Evolutionary conservation across 306 rosid species (phyloP).

Genomic region (Quercus wislizeni): DNA sequence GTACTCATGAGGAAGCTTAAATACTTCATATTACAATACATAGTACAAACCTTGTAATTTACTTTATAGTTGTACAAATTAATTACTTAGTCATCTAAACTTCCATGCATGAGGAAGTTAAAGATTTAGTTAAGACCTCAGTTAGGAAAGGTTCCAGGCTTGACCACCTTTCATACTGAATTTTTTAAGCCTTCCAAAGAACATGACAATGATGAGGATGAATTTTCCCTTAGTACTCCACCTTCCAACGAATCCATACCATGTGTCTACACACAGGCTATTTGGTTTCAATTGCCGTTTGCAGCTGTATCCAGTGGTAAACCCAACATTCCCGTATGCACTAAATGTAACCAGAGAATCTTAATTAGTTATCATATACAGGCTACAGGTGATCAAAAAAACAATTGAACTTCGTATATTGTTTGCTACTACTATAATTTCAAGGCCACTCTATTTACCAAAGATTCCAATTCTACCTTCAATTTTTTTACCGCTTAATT

Average conservation of each 20-base stretch:
- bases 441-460: no score
- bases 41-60: no score
- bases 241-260: constrained; percentile 53
- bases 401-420: no score
- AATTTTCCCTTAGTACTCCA: constrained; percentile 57
- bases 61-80: no score
- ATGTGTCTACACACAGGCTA: constrained; percentile 40
- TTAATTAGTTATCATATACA: not conserved
- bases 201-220: constrained; percentile 56
- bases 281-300: constrained; percentile 29
- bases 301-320: constrained; percentile 67
- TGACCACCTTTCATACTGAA: constrained; percentile 43
- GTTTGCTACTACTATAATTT: no score
- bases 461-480: no score
- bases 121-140: not conserved
- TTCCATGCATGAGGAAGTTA: no score
- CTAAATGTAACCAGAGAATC: constrained; percentile 28
- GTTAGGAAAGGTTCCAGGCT: constrained; percentile 43
- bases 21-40: no score
- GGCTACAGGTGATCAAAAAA: no score
- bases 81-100: no score
- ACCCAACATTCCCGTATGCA: constrained; percentile 82
- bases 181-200: constrained; percentile 71
- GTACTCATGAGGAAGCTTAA: no score
- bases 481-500: no score